These are phyloP conservation scores for Craterostigma plantagineum DNA, from an alignment of 257 asterid genomes.

Conservation along the genomic window DNA sequence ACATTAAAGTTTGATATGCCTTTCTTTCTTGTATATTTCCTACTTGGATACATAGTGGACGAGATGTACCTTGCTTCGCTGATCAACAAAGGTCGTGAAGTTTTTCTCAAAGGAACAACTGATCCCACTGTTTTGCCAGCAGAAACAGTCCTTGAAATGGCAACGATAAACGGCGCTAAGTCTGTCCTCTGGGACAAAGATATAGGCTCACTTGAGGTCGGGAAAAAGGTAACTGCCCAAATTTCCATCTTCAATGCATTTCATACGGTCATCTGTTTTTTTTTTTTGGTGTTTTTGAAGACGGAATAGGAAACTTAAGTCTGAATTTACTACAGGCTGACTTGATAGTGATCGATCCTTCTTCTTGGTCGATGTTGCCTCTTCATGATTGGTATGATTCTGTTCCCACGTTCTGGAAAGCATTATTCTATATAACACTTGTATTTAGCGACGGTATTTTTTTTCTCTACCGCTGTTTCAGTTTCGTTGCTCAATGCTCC, in stretches of 20 bases:
- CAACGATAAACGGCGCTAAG: conserved; percentile 56
- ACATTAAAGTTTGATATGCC: neutral
- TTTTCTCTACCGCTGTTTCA: neutral
- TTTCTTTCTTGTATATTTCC: neutral
- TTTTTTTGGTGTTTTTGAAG: too few species aligned
- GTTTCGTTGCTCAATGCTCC: neutral
- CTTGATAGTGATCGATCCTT: conserved; percentile 45
- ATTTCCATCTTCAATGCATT: too few species aligned
- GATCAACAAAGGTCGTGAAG: conserved; percentile 72
- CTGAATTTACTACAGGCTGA: conserved; percentile 36
- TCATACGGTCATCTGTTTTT: too few species aligned
- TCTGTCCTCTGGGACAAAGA: conserved; percentile 64
- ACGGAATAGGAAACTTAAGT: too few species aligned
- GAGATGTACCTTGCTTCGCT: conserved; percentile 85
- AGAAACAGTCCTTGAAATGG: conserved; percentile 62
- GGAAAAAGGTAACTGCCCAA: conserved; percentile 43
- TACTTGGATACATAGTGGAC: conserved; percentile 32
- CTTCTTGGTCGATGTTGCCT: conserved; percentile 64
- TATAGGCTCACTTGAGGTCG: conserved; percentile 66
- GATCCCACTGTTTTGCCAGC: conserved; percentile 69
- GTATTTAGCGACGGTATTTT: too few species aligned
- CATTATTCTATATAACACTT: too few species aligned
- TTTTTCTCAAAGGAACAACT: conserved; percentile 30
- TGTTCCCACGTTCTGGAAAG: too few species aligned
- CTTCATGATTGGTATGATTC: conserved; percentile 41